Conservation (phyloP, 495 filamentous ascomycete species). For the Staphylotrichum tortipilum region DNA sequence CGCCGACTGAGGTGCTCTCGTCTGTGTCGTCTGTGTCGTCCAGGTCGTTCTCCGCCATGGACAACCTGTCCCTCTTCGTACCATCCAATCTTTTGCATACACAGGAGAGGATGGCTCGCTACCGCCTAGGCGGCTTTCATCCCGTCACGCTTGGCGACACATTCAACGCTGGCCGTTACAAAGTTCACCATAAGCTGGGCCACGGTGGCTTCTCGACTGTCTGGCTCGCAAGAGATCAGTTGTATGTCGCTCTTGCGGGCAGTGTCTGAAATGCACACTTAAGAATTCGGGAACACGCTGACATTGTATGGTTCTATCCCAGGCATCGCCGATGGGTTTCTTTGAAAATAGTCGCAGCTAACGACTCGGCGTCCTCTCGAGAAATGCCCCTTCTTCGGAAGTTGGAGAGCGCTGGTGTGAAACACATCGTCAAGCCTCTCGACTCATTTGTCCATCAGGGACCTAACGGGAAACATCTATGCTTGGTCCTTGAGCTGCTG, state of each 20-base stretch:
- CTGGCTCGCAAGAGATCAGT: slow-evolving; percentile 1
- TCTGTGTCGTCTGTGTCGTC: too few species aligned
- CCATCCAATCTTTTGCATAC: background rate
- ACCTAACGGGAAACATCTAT: slow-evolving; percentile 37
- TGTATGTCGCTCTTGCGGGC: too few species aligned
- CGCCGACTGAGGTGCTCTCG: too few species aligned
- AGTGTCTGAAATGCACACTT: too few species aligned
- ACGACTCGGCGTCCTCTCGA: slow-evolving; percentile 4
- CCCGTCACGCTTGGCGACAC: slow-evolving; percentile 8
- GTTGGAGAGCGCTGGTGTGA: background rate
- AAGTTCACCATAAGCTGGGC: slow-evolving; percentile 2
- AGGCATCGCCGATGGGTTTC: too few species aligned
- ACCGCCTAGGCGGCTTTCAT: slow-evolving; percentile 16
- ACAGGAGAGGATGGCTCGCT: background rate
- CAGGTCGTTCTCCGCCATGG: too few species aligned
- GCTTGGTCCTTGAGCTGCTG: slow-evolving; percentile 37
- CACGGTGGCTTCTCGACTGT: slow-evolving; percentile 1
- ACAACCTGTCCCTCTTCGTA: background rate
- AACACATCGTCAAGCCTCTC: slow-evolving; percentile 27
- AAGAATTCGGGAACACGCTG: too few species aligned
- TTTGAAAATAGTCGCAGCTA: slow-evolving; percentile 28
- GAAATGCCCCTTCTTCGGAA: background rate
- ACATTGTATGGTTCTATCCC: too few species aligned
- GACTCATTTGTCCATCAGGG: slow-evolving; percentile 33
- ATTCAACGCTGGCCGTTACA: slow-evolving; percentile 9